Evolutionary conservation across 768 basidiomycete genomes (phyloP).

Genomic region (Lactarius indigo): DNA sequence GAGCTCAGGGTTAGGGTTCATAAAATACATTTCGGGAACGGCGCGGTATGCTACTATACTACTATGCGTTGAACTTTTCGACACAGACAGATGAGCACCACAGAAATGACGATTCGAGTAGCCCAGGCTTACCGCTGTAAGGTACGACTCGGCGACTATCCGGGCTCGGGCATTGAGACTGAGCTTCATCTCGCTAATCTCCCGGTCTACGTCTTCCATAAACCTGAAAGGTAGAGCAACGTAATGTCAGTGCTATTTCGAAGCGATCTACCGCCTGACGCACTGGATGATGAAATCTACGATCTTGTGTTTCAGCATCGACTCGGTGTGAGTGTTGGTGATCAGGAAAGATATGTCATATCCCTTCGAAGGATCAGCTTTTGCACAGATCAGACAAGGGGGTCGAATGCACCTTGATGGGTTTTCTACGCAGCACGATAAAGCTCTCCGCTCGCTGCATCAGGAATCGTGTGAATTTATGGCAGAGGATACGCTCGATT

Average conservation of each 20-base stretch:
- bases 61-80: conserved; percentile 29
- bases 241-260: conserved; percentile 8
- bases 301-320: conserved; percentile 99
- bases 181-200: conserved; percentile 99
- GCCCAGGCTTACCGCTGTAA: conserved; percentile 66
- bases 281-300: conserved; percentile 99
- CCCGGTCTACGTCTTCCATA: conserved; percentile 99
- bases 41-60: conserved; percentile 3
- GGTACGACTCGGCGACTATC: conserved; percentile 95
- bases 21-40: conserved; percentile 24
- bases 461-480: conserved; percentile 99
- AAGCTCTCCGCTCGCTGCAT: conserved; percentile 99
- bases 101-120: conserved; percentile 5
- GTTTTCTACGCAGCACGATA: conserved; percentile 91
- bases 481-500: conserved; percentile 94
- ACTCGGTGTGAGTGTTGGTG: conserved; percentile 94
- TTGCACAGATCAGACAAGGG: conserved; percentile 2
- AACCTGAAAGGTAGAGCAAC: conserved; percentile 50
- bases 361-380: conserved; percentile 50
- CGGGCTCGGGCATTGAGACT: conserved; percentile 94
- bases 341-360: conserved; percentile 99
- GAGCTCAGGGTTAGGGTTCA: conserved; percentile 17
- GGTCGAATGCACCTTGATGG: conserved; percentile 62
- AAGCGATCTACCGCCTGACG: conserved; percentile 3
- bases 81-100: not conserved